Evolutionary conservation across 768 basidiomycete genomes (phyloP), one percentile per base, ranked within the genome.

Genomic region (Tephrocybe sp.): DNA sequence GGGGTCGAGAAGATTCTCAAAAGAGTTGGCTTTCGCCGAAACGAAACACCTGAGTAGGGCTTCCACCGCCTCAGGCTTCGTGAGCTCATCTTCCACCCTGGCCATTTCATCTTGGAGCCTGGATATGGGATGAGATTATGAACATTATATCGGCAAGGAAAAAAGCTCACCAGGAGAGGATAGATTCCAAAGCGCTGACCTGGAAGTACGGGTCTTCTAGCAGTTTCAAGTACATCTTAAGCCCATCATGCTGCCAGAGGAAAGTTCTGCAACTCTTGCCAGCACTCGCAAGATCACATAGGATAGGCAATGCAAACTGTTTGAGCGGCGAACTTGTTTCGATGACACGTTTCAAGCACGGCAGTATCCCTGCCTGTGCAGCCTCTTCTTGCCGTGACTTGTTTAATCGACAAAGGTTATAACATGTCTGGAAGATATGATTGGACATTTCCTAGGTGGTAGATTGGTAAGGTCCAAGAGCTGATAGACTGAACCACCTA

Each of bases 21-120:
- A 94, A 1, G 86, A 87, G 62, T 90, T 89, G 38, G 91, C 86
- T 68, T 95, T 94, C 24, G 91, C 84, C 1, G 81, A 76, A 54
- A 89, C 83, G 66, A 96, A 96, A 64, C 89, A 89, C 32, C 76
- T 78, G 27, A 94, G 76, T 13, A 96, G 70, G 0, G 81, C 74
- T 0, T 89, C 84, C 15, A 91, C 67, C 1, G 88, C 73, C 11
- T 75, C 73, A 1, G 75, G 66, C 59, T 89, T 87, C 27, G 87
- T 69, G 0, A 99, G 75, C 41, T 87, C 83, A 61, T 96, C 94
- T 64, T 98, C 97, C 5, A 99, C 89, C 46, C 93, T 81, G 1
- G 92, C 85, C 1, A 90, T 92, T 69, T 99, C 97, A 60, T 98
- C 97, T 73, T 94, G 90, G 28, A 98, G 72, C 93, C 92, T 94